Evolutionary conservation across 2,329 filamentous ascomycete genomes (phyloP), one percentile per base, ranked within the genome.

Genomic region (Furcasterigmium sp.): DNA sequence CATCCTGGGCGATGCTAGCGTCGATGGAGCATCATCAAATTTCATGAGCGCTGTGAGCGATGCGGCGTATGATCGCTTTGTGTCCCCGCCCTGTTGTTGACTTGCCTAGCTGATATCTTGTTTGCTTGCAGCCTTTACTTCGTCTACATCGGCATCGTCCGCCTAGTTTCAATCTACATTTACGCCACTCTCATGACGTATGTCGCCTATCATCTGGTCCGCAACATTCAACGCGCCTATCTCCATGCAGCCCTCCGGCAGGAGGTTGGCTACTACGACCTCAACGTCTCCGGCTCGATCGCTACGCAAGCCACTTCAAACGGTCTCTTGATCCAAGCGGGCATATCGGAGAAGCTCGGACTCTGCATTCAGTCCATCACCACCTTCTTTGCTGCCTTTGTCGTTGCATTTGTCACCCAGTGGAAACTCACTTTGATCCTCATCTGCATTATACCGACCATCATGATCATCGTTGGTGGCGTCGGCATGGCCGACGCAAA

Each of bases 241-340:
- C 59, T 80, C 7, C 64, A 69, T 26, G 60, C 67, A 23, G 65
- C 73, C 2, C 60, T 80, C n/a, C 59, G 70, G 8, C 71, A 76
- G 45, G 70, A 75, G 41, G 63, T 76, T 23, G 62, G 65, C 41
- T 71, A 68, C 51, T 76, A 73, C 46, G 73, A 77, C 49, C 57
- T 56, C 28, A 58, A 57, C 15, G 51, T 52, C 3, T n/a, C 57
- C 11, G 69, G 68, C 1, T 67, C 66, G 3, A 56, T 67, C 11
- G 55, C 67, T 0, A 58, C 60, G 14, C 59, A 66, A 40, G 61
- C 68, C n/a, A 70, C 67, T 1, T 65, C 65, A 2, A 68, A 65
- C 46, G 57, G 57, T 7, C 62, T 61, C 25, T 51, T 59, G 7
- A 57, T 68, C 42, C 59, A 67, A 40, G 42, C 53, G 20, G 63